phyloP scores from a whole-genome alignment of 139 green algal species.

The Asterochloris sp. region DNA sequence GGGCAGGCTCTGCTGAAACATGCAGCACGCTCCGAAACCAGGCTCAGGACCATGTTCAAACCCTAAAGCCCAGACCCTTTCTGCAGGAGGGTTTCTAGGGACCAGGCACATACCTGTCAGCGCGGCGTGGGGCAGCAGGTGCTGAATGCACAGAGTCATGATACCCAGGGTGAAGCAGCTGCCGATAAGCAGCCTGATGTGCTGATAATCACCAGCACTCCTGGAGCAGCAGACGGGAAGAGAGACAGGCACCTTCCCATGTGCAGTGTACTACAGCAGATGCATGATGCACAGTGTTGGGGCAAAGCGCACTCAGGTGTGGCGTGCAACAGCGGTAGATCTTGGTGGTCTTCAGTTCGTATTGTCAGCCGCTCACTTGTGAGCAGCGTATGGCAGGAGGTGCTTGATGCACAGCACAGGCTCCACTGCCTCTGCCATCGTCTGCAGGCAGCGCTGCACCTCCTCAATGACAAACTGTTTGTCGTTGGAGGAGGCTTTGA shows the following conservation, averaged over 20 bases:
- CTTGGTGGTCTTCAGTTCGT: conserved; percentile 27
- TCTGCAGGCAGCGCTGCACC: conserved; percentile 32
- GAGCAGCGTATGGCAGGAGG: conserved; percentile 49
- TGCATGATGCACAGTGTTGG: not conserved
- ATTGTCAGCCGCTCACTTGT: conserved; percentile 23
- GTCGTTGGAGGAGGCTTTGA: conserved; percentile 58
- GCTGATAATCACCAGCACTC: no score
- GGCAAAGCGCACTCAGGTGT: not conserved
- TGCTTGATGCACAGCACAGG: conserved; percentile 18
- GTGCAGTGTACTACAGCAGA: not conserved
- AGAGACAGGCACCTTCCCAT: not conserved
- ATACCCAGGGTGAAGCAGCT: no score
- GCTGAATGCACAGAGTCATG: no score
- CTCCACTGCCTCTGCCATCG: conserved; percentile 18
- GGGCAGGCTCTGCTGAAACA: no score
- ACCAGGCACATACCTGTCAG: no score
- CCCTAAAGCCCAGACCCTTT: no score
- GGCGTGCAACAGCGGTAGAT: not conserved
- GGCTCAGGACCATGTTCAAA: no score
- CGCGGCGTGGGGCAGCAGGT: no score
- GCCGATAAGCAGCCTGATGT: no score
- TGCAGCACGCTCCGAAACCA: no score
- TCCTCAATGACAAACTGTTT: conserved; percentile 70
- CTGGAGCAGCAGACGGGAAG: not conserved
- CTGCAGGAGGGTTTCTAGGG: no score